Evolutionary conservation across 108 stramenopile species (phyloP), one percentile per base, ranked within the genome.

Genomic region (Nitzschia palea): DNA sequence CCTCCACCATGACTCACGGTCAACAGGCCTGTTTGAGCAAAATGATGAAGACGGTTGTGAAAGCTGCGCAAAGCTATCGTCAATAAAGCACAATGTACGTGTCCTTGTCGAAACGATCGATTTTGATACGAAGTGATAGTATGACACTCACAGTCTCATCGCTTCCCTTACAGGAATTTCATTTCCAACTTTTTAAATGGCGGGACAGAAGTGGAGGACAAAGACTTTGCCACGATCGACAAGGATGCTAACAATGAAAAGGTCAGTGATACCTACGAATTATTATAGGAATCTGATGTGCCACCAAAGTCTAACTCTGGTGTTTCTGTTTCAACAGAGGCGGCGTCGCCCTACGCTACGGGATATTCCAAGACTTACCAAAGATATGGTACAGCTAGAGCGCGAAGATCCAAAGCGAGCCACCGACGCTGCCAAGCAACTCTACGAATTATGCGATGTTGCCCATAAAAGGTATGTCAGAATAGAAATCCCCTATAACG

Each of bases 401-500:
- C 55, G 55, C 8, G 64, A 66, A 14, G 58, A 66, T n/a, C 35
- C 60, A 26, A 53, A 28, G 14, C 27, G 18, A 18, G 69, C 76
- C 5, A 70, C 56, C 25, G 57, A 53, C 4, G 76, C 76, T 14
- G 69, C 76, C 22, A 62, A 63, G 28, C 62, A 43, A 5, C 51
- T 77, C 15, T 77, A 77, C 52, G 76, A 67, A 30, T 44, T 77
- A 25, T 77, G 76, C 44, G 76, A 77, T 58, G 76, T 77, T 3
- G 76, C 68, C 1, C 76, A 77, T 58, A 77, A 77, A 43, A 6
- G n/a, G n/a, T n/a, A n/a, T n/a, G n/a, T n/a, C n/a, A n/a, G n/a
- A n/a, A n/a, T n/a, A n/a, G n/a, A n/a, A n/a, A n/a, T n/a, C n/a
- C n/a, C n/a, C n/a, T n/a, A n/a, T n/a, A n/a, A n/a, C n/a, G n/a